Evolutionary conservation across 306 rosid species (phyloP).

Genomic region (Prunus campanulata): DNA sequence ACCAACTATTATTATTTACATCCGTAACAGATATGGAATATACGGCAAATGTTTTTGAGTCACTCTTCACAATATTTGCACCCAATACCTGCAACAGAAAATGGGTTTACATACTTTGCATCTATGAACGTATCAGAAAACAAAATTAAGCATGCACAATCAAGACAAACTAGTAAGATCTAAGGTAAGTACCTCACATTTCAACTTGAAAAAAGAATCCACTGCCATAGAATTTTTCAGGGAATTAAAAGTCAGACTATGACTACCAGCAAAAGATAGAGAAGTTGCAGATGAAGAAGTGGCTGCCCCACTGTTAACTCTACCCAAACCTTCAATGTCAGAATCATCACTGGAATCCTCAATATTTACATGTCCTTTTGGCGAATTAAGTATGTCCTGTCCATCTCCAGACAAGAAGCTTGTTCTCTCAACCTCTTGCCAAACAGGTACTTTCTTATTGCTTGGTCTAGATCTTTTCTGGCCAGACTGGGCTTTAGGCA

Average conservation of each 20-base stretch:
- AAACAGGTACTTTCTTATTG: slow-evolving; percentile 45
- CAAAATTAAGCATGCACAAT: slow-evolving; percentile 8
- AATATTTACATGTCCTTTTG: slow-evolving; percentile 41
- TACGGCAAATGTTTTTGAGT: slow-evolving; percentile 89
- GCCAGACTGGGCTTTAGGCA: slow-evolving; percentile 50
- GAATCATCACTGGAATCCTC: slow-evolving; percentile 77
- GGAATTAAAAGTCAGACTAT: slow-evolving; percentile 43
- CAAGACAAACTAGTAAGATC: slow-evolving; percentile 19
- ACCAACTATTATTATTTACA: slow-evolving; percentile 89
- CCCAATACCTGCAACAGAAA: slow-evolving; percentile 77
- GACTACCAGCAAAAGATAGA: slow-evolving; percentile 37
- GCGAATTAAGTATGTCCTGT: slow-evolving; percentile 73
- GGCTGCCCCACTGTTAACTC: slow-evolving; percentile 79
- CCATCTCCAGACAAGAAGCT: slow-evolving; percentile 96
- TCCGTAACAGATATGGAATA: slow-evolving; percentile 90
- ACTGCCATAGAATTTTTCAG: slow-evolving; percentile 54
- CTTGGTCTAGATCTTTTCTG: slow-evolving; percentile 62
- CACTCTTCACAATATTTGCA: slow-evolving; percentile 96
- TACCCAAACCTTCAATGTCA: slow-evolving; percentile 58
- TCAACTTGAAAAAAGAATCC: slow-evolving; percentile 82
- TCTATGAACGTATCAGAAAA: slow-evolving; percentile 20
- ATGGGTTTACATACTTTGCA: slow-evolving; percentile 31
- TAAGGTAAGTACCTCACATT: slow-evolving; percentile 77
- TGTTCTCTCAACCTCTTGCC: slow-evolving; percentile 97
- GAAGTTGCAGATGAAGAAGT: slow-evolving; percentile 79